phyloP scores from a whole-genome alignment of 306 rosid species.

The Betula pendula region DNA sequence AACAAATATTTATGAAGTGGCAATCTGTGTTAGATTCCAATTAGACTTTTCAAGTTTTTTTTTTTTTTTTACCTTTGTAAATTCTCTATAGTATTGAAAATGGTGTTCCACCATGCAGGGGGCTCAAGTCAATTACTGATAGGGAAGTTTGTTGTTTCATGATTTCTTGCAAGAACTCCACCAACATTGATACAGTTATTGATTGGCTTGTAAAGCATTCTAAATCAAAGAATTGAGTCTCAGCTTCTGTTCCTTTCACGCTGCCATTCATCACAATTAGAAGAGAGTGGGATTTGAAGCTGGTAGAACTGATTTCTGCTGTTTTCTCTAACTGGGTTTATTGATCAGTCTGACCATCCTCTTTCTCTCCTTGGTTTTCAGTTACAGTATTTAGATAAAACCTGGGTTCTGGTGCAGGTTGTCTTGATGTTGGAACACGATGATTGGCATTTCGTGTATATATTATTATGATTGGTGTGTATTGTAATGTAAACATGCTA shows the following conservation, averaged over 20 bases:
- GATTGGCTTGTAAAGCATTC: conserved; percentile 73
- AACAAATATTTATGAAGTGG: neutral
- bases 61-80: neutral
- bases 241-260: conserved; percentile 19
- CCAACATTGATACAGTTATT: conserved; percentile 60
- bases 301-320: conserved; percentile 13
- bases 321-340: conserved; percentile 9
- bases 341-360: conserved; percentile 8
- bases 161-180: conserved; percentile 72
- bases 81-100: neutral
- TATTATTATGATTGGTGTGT: conserved; percentile 16
- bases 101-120: conserved; percentile 43
- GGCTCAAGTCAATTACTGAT: conserved; percentile 51
- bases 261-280: conserved; percentile 4
- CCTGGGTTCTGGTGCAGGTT: neutral
- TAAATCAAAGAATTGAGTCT: conserved; percentile 53
- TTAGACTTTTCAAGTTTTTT: neutral
- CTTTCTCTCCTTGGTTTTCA: conserved; percentile 24
- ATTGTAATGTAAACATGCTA: conserved; percentile 17
- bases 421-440: neutral
- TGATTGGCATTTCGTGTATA: neutral
- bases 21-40: neutral
- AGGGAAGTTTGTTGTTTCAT: conserved; percentile 75
- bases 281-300: conserved; percentile 32
- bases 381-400: conserved; percentile 15